Evolutionary conservation across 2,329 filamentous ascomycete species (phyloP).

Genomic region (Chalaropsis thielavioides): DNA sequence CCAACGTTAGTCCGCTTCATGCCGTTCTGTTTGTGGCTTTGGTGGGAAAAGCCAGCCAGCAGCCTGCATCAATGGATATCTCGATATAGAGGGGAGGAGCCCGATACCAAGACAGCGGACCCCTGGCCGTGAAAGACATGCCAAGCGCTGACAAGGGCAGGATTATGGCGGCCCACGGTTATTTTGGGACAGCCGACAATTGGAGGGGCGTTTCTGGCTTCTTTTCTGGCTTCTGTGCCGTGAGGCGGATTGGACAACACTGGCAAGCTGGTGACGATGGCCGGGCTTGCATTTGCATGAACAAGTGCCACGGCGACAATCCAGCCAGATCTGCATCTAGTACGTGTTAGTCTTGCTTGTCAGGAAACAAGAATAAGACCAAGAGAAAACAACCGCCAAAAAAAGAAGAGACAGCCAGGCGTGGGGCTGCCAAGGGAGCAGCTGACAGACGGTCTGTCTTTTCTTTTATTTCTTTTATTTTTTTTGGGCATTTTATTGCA

Average conservation of each 20-base stretch:
- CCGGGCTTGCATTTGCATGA: too few species aligned
- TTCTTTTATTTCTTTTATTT: neutral
- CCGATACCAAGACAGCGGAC: neutral
- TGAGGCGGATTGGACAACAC: neutral
- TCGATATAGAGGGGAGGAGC: neutral
- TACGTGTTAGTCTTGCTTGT: too few species aligned
- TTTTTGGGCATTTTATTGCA: neutral
- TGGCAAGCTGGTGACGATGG: too few species aligned
- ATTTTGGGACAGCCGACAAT: neutral
- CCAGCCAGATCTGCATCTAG: too few species aligned
- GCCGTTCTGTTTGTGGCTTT: neutral
- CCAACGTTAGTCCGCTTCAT: neutral
- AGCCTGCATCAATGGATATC: too few species aligned
- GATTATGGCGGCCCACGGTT: neutral
- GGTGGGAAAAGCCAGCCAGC: too few species aligned
- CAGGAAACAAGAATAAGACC: too few species aligned
- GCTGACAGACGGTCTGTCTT: too few species aligned
- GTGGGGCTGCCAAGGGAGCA: too few species aligned
- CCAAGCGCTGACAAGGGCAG: neutral
- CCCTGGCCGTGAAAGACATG: neutral
- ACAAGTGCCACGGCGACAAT: too few species aligned
- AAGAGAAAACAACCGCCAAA: too few species aligned
- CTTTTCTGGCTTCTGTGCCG: conserved; percentile 6
- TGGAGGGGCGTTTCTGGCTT: neutral
- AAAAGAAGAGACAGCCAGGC: too few species aligned